These are phyloP conservation scores for Powellomyces hirtus DNA, from an alignment of 192 early-diverging fungal genomes.

Conservation along the genomic window DNA sequence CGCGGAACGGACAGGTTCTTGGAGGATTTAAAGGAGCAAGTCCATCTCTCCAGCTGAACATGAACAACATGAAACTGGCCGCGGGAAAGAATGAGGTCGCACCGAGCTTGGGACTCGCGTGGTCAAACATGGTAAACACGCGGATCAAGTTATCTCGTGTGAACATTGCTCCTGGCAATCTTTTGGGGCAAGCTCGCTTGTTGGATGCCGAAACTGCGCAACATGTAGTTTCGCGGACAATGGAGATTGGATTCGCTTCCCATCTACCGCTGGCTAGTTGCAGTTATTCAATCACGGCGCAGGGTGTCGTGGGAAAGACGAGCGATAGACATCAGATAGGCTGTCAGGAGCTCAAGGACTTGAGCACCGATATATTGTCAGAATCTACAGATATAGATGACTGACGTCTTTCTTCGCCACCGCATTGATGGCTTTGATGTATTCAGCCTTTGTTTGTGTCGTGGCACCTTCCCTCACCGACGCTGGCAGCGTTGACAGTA, in stretches of 20 bases:
- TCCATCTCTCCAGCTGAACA: background rate
- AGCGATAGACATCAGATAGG: too few species aligned
- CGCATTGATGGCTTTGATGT: background rate
- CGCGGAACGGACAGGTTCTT: too few species aligned
- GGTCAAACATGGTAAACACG: slow-evolving; percentile 72
- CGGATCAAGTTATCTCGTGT: slow-evolving; percentile 54
- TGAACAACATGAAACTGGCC: background rate
- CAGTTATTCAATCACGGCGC: background rate
- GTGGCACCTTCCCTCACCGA: background rate
- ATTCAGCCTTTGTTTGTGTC: background rate
- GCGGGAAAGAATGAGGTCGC: background rate
- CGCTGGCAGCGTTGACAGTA: background rate
- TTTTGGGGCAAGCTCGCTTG: background rate
- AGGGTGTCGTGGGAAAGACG: slow-evolving; percentile 2
- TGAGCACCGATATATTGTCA: too few species aligned
- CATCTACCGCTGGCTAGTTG: slow-evolving; percentile 1
- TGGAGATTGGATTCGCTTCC: slow-evolving; percentile 19
- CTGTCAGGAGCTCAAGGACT: too few species aligned
- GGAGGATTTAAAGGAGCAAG: background rate
- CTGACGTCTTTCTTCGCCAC: background rate
- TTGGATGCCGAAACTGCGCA: background rate
- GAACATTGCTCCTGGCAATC: background rate
- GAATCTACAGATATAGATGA: slow-evolving; percentile 2
- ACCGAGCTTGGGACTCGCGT: slow-evolving; percentile 69
- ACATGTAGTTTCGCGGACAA: background rate